Percentiles rank a stretch among this genome's conserved stretches.
phyloP scores from a whole-genome alignment of 768 basidiomycete species.

The Hygrocybe punicea region DNA sequence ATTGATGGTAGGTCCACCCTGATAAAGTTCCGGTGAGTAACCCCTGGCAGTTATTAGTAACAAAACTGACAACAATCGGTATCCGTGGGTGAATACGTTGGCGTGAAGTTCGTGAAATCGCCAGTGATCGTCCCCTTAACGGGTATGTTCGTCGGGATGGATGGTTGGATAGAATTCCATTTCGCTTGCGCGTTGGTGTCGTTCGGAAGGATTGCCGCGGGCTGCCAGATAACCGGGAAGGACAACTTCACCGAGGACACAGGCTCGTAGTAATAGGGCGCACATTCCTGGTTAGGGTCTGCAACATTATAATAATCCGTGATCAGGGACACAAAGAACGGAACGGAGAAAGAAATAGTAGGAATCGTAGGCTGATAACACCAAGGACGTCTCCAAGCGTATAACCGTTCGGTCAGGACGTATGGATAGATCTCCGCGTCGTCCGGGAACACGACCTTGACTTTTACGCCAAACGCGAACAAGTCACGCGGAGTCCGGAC shows the following conservation, averaged over 20 bases:
- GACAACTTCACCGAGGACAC: conserved; percentile 28
- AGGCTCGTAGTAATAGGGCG: conserved; percentile 41
- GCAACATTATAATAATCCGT: background rate
- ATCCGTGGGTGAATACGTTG: conserved; percentile 40
- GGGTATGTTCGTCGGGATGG: conserved; percentile 35
- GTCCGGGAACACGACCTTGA: background rate
- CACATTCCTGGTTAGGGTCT: conserved; percentile 42
- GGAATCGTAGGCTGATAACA: too few relatives aligned
- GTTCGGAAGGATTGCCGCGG: conserved; percentile 40
- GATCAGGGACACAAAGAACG: background rate
- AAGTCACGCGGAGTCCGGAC: background rate
- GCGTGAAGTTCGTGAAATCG: conserved; percentile 27
- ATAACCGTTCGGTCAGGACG: too few relatives aligned
- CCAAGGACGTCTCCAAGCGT: background rate
- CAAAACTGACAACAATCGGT: conserved; percentile 43
- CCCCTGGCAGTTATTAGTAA: too few relatives aligned
- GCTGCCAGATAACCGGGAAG: conserved; percentile 48
- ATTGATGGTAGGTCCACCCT: conserved; percentile 45
- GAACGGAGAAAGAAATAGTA: background rate
- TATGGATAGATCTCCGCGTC: too few relatives aligned
- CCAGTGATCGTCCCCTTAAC: conserved; percentile 24
- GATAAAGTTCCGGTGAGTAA: too few relatives aligned
- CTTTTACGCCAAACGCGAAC: background rate
- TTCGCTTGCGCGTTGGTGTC: conserved; percentile 44
- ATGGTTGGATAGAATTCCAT: conserved; percentile 42